Base-by-base conservation (phyloP, 192 early-diverging fungal species). In the Coemansia sp. region DNA sequence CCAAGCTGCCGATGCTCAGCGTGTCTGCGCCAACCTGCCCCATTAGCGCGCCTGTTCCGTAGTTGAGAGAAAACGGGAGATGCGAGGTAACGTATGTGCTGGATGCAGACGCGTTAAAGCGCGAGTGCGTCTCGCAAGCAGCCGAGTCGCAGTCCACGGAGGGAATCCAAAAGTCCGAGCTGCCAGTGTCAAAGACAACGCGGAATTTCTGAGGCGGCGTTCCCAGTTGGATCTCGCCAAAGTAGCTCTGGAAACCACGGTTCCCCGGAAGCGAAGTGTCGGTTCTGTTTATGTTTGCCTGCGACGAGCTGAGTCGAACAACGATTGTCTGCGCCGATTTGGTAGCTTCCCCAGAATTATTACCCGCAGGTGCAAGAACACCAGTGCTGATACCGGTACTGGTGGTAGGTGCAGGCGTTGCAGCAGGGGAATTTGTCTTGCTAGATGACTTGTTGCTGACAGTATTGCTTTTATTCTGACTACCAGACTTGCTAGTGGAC, bases 151-250 rank as follows among this genome's bases (percentile, higher is more conserved):
- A 88, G 41, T 78, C 72, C 8, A 72, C 63, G 0, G 86, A 85
- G 3, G 88, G 81, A 12, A 88, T 79, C 87, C 87, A 88, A 66
- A 87, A 79, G 55, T 88, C 87, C 5, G 82, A 84, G 68, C 83
- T 85, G 45, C 87, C 87, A 0, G 87, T 88, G 56, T 88, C 87
- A 66, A 88, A 87, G 18, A 88, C 86, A 14, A 88, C 86, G 7
- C 73, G 71, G 56, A 88, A 88, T 60, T 61, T 74, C 65, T 88
- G 87, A 14, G 80, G 65, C 2, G 87, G 86, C 11, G 87, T 82
- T 8, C 87, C 87, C 11, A 88, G 68, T 37, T 74, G 18, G 51
- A 88, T 68, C 2, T 54, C 59, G 51, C 83, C 83, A 73, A 73
- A 79, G 65, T 79, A 84, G 68, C 73, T 81, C 60, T 80, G 78